Conservation (phyloP, 2,329 filamentous ascomycete species). For the Nothomitra cinnamomea region DNA sequence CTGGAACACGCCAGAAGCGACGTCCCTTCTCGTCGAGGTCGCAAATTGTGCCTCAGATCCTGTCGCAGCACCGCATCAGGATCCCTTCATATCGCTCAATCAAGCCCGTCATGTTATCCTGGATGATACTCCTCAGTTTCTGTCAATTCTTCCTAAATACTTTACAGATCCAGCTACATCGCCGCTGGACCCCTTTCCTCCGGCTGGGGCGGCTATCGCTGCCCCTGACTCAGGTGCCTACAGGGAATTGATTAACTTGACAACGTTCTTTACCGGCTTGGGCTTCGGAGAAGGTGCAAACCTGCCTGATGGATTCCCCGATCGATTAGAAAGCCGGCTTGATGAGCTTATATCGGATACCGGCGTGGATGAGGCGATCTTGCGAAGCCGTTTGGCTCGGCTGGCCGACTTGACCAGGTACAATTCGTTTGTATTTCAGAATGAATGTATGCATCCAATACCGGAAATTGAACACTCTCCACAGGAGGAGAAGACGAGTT, state of each 20-base stretch:
- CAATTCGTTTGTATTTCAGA: neutral
- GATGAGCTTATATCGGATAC: neutral
- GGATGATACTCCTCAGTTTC: constrained; percentile 54
- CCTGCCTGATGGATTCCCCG: neutral
- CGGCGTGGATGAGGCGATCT: neutral
- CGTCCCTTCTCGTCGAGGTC: constrained; percentile 50
- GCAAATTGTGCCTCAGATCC: constrained; percentile 33
- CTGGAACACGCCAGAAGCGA: constrained; percentile 66
- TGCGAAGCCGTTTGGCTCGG: neutral
- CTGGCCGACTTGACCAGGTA: neutral
- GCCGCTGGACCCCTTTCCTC: constrained; percentile 70
- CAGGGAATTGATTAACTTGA: neutral
- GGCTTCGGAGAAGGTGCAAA: neutral
- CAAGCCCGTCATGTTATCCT: constrained; percentile 65
- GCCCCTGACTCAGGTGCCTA: neutral
- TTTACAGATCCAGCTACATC: constrained; percentile 50
- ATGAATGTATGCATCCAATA: neutral
- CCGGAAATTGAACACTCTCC: neutral
- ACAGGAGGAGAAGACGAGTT: neutral
- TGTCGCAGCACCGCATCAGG: constrained; percentile 22
- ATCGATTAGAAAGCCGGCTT: neutral
- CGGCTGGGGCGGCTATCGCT: constrained; percentile 25
- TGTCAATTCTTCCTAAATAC: constrained; percentile 47
- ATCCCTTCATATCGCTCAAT: constrained; percentile 29
- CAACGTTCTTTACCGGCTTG: neutral